Conservation (phyloP, 2,329 filamentous ascomycete species). For the Alternaria sp. region DNA sequence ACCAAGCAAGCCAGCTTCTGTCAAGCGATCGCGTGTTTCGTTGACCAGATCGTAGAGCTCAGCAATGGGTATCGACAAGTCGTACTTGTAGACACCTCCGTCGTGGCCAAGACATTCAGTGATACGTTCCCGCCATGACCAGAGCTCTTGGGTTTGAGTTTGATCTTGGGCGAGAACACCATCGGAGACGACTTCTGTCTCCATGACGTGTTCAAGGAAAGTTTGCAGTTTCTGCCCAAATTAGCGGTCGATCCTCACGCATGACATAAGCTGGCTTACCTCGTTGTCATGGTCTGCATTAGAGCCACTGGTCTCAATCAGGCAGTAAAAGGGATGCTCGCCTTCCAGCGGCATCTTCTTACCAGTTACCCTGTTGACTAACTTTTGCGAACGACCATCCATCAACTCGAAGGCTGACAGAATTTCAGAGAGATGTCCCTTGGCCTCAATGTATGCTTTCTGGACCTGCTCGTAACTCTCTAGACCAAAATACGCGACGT, state of each 20-base stretch:
- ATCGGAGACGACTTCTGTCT: conserved; percentile 83
- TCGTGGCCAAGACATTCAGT: conserved; percentile 88
- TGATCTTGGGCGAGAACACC: conserved; percentile 93
- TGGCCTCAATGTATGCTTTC: conserved; percentile 85
- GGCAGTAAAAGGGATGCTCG: conserved; percentile 91
- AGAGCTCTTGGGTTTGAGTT: conserved; percentile 84
- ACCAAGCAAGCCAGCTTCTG: conserved; percentile 74
- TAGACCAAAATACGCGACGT: conserved; percentile 93
- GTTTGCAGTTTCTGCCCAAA: conserved; percentile 75
- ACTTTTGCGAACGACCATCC: conserved; percentile 82
- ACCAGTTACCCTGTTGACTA: conserved; percentile 68
- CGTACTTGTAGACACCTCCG: conserved; percentile 98
- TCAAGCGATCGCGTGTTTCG: conserved; percentile 77
- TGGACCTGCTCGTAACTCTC: conserved; percentile 91
- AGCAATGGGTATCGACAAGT: conserved; percentile 88
- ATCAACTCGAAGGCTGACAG: conserved; percentile 97
- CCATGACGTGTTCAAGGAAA: conserved; percentile 93
- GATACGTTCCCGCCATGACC: conserved; percentile 93
- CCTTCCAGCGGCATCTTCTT: conserved; percentile 82
- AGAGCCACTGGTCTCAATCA: conserved; percentile 95
- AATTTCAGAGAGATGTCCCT: conserved; percentile 90
- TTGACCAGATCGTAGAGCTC: conserved; percentile 91
- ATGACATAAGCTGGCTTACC: conserved; percentile 24
- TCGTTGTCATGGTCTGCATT: conserved; percentile 91
- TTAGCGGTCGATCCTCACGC: conserved; percentile 15